Base-by-base conservation (phyloP, 441 rosid species). In the Melastoma candidum region DNA sequence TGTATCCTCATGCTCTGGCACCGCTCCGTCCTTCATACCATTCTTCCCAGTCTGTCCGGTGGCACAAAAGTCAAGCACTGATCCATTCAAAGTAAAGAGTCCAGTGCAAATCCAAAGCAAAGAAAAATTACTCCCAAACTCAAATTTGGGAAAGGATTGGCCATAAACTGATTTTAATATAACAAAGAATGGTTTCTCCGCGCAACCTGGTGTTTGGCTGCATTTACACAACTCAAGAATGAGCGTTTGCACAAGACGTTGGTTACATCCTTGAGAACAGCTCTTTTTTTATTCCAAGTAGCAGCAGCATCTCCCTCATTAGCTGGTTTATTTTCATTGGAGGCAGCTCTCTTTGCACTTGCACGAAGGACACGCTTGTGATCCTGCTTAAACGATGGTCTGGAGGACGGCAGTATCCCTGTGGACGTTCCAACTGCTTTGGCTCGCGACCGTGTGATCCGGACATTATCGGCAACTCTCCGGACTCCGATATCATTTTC, bases 371-470 rank as follows among this genome's bases (percentile, higher is more conserved):
- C 65, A 52, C 12, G 73, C 68, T 75, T 73, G 63, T 73, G 78
- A 14, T 77, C 94, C 75, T 72, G 87, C 71, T 83, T 83, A 48
- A 74, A 70, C 49, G 77, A 68, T 29, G 86, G 76, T 32, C 70
- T 80, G 25, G 85, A 68, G 62, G 79, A 70, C 65, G 76, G 78
- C 61, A 58, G 65, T 48, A 63, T 26, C 44, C 79, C 77, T 58
- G 71, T 74, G 3, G 83, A 69, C 14, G 55, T 52, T 59, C 73
- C 85, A 70, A 72, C 58, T 26, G 77, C 83, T 57, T 75, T 83
- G 62, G 94, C 83, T 51, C 78, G 77, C 57, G 95, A 78, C 58
- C 98, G 71, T 5, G 96, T 90, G 46, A 83, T 68, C 46, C 90
- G 68, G 51, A 64, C 68, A 47, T 67, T 24, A 54, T 65, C 65